Conservation (phyloP, 176 grass and related monocot species). For the Lolium perenne region DNA sequence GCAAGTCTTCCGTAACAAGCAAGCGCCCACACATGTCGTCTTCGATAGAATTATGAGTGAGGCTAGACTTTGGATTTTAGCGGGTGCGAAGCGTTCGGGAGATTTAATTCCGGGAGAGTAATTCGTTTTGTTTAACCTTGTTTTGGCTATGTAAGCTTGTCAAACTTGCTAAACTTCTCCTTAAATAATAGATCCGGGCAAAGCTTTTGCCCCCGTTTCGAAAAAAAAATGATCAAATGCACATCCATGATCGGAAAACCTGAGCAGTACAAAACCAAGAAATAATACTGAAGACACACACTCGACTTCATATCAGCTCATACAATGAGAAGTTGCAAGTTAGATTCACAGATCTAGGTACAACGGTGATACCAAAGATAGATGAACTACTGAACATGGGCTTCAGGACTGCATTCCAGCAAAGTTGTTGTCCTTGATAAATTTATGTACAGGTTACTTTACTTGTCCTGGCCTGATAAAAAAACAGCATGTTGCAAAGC, state of each 20-base stretch:
- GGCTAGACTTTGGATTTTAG: no score
- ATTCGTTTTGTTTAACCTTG: no score
- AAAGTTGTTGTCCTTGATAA: neutral
- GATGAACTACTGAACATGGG: neutral
- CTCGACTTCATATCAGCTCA: neutral
- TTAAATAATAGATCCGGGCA: no score
- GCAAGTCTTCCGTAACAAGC: no score
- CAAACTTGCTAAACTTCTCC: no score
- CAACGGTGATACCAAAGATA: neutral
- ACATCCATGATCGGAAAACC: neutral
- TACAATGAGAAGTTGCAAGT: neutral
- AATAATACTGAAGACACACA: neutral
- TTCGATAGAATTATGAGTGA: no score
- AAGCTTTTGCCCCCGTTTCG: no score
- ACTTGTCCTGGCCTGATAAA: neutral
- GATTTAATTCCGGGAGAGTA: no score
- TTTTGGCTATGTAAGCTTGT: no score
- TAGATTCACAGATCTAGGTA: neutral
- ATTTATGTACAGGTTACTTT: neutral
- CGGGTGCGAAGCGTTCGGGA: no score
- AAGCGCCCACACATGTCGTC: no score
- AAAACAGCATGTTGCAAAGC: neutral
- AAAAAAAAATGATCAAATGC: no score
- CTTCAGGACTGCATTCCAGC: neutral
- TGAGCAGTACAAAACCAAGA: neutral